These are phyloP conservation scores for Physcomitrellopsis africana DNA, from an alignment of 225 moss, liverwort and hornwort species.

Conservation along the genomic window DNA sequence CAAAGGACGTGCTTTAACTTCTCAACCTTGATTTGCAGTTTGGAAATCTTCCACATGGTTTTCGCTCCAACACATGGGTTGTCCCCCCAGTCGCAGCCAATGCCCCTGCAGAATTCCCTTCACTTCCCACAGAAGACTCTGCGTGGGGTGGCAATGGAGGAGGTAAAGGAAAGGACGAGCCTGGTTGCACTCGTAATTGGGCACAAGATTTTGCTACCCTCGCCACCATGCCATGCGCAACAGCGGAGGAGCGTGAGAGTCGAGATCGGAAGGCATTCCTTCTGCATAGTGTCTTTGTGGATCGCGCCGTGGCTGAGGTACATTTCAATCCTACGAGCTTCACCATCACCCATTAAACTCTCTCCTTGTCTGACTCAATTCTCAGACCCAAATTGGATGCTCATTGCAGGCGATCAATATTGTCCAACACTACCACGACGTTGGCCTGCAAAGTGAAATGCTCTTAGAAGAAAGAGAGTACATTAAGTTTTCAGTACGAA, in stretches of 20 bases:
- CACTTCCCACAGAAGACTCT: slow-evolving; percentile 61
- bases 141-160: slow-evolving; percentile 68
- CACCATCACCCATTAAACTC: neutral
- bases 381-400: slow-evolving; percentile 7
- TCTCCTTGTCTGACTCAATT: slow-evolving; percentile 3
- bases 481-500: slow-evolving; percentile 46
- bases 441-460: slow-evolving; percentile 21
- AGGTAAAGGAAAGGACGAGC: slow-evolving; percentile 52
- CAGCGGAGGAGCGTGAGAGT: slow-evolving; percentile 64
- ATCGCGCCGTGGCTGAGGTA: slow-evolving; percentile 61
- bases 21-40: slow-evolving; percentile 46
- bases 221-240: slow-evolving; percentile 61
- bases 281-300: slow-evolving; percentile 63
- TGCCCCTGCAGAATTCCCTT: slow-evolving; percentile 48
- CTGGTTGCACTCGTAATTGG: slow-evolving; percentile 48
- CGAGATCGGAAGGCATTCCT: slow-evolving; percentile 68
- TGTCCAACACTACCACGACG: slow-evolving; percentile 48
- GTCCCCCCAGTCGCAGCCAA: slow-evolving; percentile 63
- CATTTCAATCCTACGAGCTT: neutral
- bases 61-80: slow-evolving; percentile 74
- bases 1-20: neutral
- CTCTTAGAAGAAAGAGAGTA: slow-evolving; percentile 39
- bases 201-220: slow-evolving; percentile 61
- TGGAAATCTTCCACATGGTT: slow-evolving; percentile 69
- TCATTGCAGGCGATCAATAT: slow-evolving; percentile 57